Percentiles rank a stretch among this genome's conserved stretches.
Evolutionary conservation across 179 eudicot genomes (phyloP).

Genomic region (Drosera spatulata): DNA sequence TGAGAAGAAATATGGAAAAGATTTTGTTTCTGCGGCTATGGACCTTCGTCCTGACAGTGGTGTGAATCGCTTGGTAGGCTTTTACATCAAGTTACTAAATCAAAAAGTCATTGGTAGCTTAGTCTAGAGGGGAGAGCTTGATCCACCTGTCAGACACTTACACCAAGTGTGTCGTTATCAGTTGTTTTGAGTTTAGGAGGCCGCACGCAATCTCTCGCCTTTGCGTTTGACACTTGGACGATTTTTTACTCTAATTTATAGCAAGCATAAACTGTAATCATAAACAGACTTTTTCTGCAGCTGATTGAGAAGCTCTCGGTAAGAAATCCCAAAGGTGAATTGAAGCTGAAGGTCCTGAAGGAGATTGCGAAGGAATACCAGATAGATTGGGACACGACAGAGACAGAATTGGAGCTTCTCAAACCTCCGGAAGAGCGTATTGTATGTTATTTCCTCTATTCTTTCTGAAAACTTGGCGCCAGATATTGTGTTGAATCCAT

Average conservation of each 20-base stretch:
- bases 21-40: slow-evolving; percentile 85
- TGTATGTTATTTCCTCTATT: slow-evolving; percentile 21
- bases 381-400: slow-evolving; percentile 80
- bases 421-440: slow-evolving; percentile 86
- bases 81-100: background rate
- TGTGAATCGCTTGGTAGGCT: slow-evolving; percentile 76
- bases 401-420: slow-evolving; percentile 77
- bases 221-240: background rate
- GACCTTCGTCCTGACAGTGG: slow-evolving; percentile 89
- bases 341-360: slow-evolving; percentile 71
- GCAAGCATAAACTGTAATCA: background rate
- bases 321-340: slow-evolving; percentile 62
- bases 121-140: background rate
- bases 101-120: background rate
- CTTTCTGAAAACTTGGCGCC: background rate
- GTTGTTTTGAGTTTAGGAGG: background rate
- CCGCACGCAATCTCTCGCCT: background rate
- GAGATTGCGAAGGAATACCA: slow-evolving; percentile 94
- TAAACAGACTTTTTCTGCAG: slow-evolving; percentile 19
- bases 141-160: background rate
- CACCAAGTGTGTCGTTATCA: background rate
- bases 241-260: background rate
- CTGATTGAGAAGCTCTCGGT: slow-evolving; percentile 90
- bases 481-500: background rate
- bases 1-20: slow-evolving; percentile 84